These are phyloP conservation scores for Trichoderma atrobrunneum DNA, from an alignment of 2,329 filamentous ascomycete species.

Conservation along the genomic window DNA sequence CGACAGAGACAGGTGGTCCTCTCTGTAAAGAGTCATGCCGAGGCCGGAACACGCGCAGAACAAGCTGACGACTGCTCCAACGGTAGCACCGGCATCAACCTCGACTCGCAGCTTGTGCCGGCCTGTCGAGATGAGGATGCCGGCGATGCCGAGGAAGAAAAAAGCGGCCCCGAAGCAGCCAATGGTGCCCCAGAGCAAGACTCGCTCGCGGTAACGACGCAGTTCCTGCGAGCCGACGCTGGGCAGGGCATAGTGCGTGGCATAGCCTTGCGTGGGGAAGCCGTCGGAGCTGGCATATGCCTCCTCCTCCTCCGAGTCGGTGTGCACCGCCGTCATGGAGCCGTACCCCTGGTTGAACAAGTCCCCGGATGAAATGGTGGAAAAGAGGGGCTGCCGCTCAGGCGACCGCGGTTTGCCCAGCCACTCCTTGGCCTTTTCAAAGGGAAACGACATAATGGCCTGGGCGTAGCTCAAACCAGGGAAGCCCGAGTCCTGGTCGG, in stretches of 20 bases:
- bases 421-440: slow-evolving; percentile 53
- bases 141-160: slow-evolving; percentile 62
- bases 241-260: slow-evolving; percentile 53
- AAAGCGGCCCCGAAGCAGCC: slow-evolving; percentile 58
- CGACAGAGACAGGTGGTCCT: slow-evolving; percentile 41
- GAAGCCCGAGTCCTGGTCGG: slow-evolving; percentile 58
- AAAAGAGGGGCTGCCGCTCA: slow-evolving; percentile 23
- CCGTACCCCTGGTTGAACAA: slow-evolving; percentile 31
- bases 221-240: slow-evolving; percentile 51
- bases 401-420: slow-evolving; percentile 35
- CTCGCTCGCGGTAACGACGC: slow-evolving; percentile 49
- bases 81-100: slow-evolving; percentile 69
- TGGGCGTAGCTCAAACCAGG: slow-evolving; percentile 62
- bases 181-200: slow-evolving; percentile 53
- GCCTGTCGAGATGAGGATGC: slow-evolving; percentile 65
- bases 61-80: slow-evolving; percentile 66
- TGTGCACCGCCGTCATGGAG: slow-evolving; percentile 28
- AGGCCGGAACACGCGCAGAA: slow-evolving; percentile 62
- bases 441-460: slow-evolving; percentile 47
- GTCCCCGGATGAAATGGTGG: slow-evolving; percentile 20
- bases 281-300: slow-evolving; percentile 55
- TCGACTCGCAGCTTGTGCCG: slow-evolving; percentile 65
- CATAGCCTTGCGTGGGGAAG: slow-evolving; percentile 50
- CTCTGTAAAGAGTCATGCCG: slow-evolving; percentile 54
- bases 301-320: slow-evolving; percentile 44